Evolutionary conservation across 192 early-diverging fungal species (phyloP).

Genomic region (Podila verticillata): DNA sequence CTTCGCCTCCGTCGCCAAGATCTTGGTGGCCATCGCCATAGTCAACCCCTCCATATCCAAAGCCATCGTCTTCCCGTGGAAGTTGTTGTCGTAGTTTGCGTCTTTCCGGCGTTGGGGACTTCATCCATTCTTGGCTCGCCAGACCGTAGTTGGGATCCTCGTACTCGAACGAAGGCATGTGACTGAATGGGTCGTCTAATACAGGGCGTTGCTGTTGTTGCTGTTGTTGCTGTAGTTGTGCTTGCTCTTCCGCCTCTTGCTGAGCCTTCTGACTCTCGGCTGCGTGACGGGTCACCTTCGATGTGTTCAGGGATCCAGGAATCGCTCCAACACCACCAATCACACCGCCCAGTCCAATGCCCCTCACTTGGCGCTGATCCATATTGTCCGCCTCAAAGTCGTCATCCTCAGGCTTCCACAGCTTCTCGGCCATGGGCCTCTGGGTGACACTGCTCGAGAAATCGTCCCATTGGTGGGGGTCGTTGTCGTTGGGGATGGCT

Average conservation of each 20-base stretch:
- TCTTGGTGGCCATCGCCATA: background rate
- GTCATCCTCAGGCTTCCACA: constrained; percentile 45
- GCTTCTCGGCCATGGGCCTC: constrained; percentile 18
- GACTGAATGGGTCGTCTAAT: background rate
- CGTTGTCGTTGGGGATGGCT: background rate
- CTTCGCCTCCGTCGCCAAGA: background rate
- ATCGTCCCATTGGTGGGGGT: constrained; percentile 2
- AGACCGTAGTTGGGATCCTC: constrained; percentile 34
- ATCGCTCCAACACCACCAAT: constrained; percentile 44
- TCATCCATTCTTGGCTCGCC: constrained; percentile 40
- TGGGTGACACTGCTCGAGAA: constrained; percentile 17
- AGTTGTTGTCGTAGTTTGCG: background rate
- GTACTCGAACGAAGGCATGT: constrained; percentile 6
- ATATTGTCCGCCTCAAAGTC: constrained; percentile 26
- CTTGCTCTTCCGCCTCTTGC: background rate
- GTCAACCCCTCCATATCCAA: background rate
- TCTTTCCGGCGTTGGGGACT: background rate
- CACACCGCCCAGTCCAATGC: constrained; percentile 37
- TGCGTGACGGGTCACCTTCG: constrained; percentile 17
- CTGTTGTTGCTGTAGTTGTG: background rate
- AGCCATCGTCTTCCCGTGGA: background rate
- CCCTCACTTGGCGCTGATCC: constrained; percentile 39
- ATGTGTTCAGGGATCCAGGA: constrained; percentile 22
- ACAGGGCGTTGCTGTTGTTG: background rate
- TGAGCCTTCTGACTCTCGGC: background rate